Evolutionary conservation across 495 filamentous ascomycete species (phyloP).

Genomic region (Annulohypoxylon bovei): DNA sequence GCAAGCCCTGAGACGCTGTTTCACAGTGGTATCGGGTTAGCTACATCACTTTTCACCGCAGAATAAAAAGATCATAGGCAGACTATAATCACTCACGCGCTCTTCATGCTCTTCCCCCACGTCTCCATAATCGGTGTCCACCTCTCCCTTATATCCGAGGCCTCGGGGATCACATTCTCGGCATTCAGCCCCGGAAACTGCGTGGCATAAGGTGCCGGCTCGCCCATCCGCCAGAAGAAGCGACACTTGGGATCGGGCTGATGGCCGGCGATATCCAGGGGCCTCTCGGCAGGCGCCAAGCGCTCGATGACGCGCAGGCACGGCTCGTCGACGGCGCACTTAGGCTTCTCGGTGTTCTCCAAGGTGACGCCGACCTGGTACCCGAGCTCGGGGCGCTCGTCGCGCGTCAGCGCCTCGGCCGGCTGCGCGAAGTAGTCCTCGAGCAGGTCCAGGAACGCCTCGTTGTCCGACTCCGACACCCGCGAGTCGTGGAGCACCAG

Average conservation of each 20-base stretch:
- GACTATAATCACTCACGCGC: constrained; percentile 52
- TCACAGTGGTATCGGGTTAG: constrained; percentile 1
- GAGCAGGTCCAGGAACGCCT: constrained; percentile 60
- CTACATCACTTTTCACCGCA: not conserved
- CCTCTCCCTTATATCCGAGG: constrained; percentile 52
- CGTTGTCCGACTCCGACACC: constrained; percentile 59
- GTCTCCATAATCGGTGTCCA: constrained; percentile 58
- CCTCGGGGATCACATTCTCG: constrained; percentile 55
- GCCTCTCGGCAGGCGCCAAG: constrained; percentile 56
- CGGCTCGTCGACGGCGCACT: constrained; percentile 63
- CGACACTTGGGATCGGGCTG: constrained; percentile 60
- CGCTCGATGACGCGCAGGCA: constrained; percentile 59
- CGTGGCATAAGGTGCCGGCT: constrained; percentile 56
- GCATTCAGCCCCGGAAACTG: constrained; percentile 58
- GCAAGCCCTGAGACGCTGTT: constrained; percentile 58
- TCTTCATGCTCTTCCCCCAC: constrained; percentile 63
- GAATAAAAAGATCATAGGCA: not conserved
- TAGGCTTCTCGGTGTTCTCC: constrained; percentile 65
- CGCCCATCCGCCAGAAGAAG: constrained; percentile 63
- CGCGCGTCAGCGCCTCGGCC: constrained; percentile 48
- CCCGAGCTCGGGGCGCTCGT: constrained; percentile 60
- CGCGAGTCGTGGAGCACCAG: constrained; percentile 63
- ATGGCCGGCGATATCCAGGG: constrained; percentile 58
- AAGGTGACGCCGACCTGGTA: constrained; percentile 65
- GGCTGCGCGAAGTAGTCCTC: constrained; percentile 66